Evolutionary conservation across 495 filamentous ascomycete species (phyloP), one percentile per base, ranked within the genome.

Genomic region (Schizothecium vesticola): DNA sequence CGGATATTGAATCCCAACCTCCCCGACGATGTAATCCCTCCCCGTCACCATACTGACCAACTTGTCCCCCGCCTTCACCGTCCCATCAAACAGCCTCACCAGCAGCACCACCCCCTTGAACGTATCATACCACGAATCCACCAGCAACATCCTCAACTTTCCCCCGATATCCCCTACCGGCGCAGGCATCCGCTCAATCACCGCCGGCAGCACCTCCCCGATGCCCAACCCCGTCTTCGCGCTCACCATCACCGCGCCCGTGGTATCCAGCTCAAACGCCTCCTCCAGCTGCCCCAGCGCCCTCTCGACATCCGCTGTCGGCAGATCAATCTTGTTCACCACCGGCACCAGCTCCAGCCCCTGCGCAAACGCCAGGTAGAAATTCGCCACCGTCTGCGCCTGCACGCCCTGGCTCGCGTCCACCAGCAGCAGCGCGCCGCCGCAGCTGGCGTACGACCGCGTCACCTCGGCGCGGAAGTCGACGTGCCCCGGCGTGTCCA

Each of bases 381-480:
- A 63, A 26, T 65, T 99, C 33, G 95, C 94, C 1, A 98, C 96
- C 2, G 94, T 97, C 80, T 97, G 93, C 26, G 93, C 93, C 78
- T 97, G 93, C 11, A 97, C 86, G 24, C 93, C 94, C 77, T 97
- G 93, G 71, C 90, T 92, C 0, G 93, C 94, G 84, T 99, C 95
- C 0, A 99, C 95, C 6, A 99, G 83, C 26, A 99, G 83, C 59
- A 99, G 76, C 8, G 96, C 95, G 67, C 96, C 96, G 67, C 94
- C 95, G 77, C 96, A 98, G 69, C 90, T 93, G 28, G 95, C 93
- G 80, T 98, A 99, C 68, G 92, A 96, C 59, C 96, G 86, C 36
- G 92, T 93, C 6, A 99, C 95, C 74, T 99, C 95, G 43, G 95
- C 94, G 59, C 95, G 87, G 78, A 99, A 99, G 79, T 99, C 95